Evolutionary conservation across 164 flowering plant species (phyloP).

Genomic region (Aristolochia contorta): DNA sequence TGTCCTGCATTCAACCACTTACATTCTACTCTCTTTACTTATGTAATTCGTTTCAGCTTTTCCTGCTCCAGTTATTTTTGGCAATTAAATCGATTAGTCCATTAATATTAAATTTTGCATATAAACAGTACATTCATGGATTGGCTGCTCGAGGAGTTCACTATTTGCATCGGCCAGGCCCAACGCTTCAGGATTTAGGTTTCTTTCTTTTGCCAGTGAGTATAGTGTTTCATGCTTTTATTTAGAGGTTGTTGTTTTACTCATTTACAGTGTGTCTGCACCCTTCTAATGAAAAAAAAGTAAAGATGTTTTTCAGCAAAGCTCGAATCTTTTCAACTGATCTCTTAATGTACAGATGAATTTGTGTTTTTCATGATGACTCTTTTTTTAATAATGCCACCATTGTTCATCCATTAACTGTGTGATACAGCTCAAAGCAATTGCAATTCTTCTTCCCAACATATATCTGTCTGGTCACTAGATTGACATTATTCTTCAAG

Average conservation of each 20-base stretch:
- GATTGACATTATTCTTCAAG: too few relatives aligned
- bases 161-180: slow-evolving; percentile 93
- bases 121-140: slow-evolving; percentile 84
- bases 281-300: too few relatives aligned
- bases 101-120: neutral
- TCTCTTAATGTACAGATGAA: neutral
- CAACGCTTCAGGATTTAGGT: slow-evolving; percentile 87
- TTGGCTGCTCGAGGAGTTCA: slow-evolving; percentile 98
- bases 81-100: too few relatives aligned
- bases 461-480: too few relatives aligned
- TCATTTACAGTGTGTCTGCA: neutral
- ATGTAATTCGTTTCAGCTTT: too few relatives aligned
- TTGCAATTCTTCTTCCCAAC: too few relatives aligned
- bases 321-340: too few relatives aligned
- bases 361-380: neutral
- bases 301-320: too few relatives aligned
- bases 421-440: too few relatives aligned
- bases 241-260: neutral
- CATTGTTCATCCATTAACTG: neutral
- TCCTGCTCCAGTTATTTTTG: too few relatives aligned
- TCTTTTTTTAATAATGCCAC: neutral
- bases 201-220: slow-evolving; percentile 83
- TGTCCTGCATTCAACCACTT: too few relatives aligned
- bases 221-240: slow-evolving; percentile 2
- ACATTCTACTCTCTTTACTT: too few relatives aligned